Percentiles rank a stretch among this genome's conserved stretches.
These are phyloP conservation scores for Aureobasidium mangrovei DNA, from an alignment of 2,329 filamentous ascomycete species.

Conservation along the genomic window DNA sequence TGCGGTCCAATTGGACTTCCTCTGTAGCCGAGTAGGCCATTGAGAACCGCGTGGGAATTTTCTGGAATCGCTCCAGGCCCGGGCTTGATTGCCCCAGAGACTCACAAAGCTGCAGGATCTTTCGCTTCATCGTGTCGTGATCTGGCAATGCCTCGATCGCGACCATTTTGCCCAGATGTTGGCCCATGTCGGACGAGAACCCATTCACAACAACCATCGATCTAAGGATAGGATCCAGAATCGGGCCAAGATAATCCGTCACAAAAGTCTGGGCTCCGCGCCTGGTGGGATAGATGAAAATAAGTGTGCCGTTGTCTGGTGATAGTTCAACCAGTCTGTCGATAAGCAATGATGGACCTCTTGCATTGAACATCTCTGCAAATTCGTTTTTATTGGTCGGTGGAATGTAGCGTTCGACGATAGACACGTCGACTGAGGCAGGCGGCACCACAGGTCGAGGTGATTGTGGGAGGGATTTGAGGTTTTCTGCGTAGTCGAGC, in stretches of 20 bases:
- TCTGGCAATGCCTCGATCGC: constrained; percentile 47
- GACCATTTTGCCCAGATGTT: constrained; percentile 45
- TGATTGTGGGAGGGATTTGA: constrained; percentile 40
- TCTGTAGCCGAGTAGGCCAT: constrained; percentile 44
- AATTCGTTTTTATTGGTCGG: constrained; percentile 52
- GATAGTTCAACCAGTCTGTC: constrained; percentile 55
- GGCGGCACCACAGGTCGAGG: constrained; percentile 52
- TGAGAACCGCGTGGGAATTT: constrained; percentile 28
- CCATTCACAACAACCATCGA: constrained; percentile 51
- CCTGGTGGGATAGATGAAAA: constrained; percentile 55
- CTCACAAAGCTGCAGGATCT: constrained; percentile 20
- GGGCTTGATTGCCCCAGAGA: constrained; percentile 22
- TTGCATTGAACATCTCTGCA: constrained; percentile 47
- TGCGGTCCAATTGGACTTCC: constrained; percentile 42
- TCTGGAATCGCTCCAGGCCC: constrained; percentile 25
- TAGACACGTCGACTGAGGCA: constrained; percentile 50
- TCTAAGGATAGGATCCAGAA: constrained; percentile 53
- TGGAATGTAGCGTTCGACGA: constrained; percentile 58
- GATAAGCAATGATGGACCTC: constrained; percentile 48
- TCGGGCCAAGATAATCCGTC: constrained; percentile 50
- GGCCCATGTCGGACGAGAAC: constrained; percentile 48
- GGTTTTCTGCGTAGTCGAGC: constrained; percentile 48
- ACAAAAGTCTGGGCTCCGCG: constrained; percentile 50
- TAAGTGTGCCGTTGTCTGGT: constrained; percentile 45
- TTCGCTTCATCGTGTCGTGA: constrained; percentile 41